Conservation (phyloP, 2,329 filamentous ascomycete genomes). For the Teratosphaeria zuluensis region DNA sequence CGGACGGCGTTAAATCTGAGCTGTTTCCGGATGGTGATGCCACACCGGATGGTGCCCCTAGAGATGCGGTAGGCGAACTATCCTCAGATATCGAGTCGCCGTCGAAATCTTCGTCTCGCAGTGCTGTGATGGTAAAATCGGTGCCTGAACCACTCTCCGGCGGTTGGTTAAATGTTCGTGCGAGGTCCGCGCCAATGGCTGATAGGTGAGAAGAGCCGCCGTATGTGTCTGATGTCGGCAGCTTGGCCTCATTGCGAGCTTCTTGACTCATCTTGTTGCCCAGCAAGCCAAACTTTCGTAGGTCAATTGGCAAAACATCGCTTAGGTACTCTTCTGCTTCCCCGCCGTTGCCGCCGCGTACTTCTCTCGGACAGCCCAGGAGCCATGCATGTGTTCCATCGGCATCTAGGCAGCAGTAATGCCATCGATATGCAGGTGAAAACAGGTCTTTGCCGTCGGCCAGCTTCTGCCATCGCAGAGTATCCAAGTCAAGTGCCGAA, state of each 20-base stretch:
- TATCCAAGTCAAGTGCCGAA: constrained; percentile 77
- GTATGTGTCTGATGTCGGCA: constrained; percentile 46
- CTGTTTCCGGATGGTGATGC: constrained; percentile 40
- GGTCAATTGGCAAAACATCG: constrained; percentile 87
- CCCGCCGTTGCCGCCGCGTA: constrained; percentile 56
- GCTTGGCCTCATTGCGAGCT: constrained; percentile 29
- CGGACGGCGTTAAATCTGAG: constrained; percentile 37
- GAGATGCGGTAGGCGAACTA: constrained; percentile 8
- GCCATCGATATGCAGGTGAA: constrained; percentile 85
- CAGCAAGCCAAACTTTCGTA: constrained; percentile 81
- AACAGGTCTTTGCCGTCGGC: constrained; percentile 93
- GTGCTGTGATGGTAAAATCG: constrained; percentile 84
- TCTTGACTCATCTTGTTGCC: constrained; percentile 55
- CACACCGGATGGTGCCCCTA: constrained; percentile 9
- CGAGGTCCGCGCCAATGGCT: constrained; percentile 75
- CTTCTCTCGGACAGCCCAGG: constrained; percentile 78
- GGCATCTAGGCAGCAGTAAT: constrained; percentile 93
- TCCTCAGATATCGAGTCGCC: constrained; percentile 57
- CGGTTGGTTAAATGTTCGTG: constrained; percentile 74
- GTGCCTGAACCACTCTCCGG: constrained; percentile 77
- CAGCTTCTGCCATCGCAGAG: constrained; percentile 86
- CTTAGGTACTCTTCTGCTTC: constrained; percentile 85
- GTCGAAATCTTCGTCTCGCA: constrained; percentile 54
- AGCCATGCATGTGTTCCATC: constrained; percentile 95
- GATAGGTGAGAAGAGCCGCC: constrained; percentile 39